A percentile compares a stretch with the other conserved stretches of the same genome.
Evolutionary conservation across 352 stramenopile species (phyloP).

Genomic region (Globisporangium splendens): DNA sequence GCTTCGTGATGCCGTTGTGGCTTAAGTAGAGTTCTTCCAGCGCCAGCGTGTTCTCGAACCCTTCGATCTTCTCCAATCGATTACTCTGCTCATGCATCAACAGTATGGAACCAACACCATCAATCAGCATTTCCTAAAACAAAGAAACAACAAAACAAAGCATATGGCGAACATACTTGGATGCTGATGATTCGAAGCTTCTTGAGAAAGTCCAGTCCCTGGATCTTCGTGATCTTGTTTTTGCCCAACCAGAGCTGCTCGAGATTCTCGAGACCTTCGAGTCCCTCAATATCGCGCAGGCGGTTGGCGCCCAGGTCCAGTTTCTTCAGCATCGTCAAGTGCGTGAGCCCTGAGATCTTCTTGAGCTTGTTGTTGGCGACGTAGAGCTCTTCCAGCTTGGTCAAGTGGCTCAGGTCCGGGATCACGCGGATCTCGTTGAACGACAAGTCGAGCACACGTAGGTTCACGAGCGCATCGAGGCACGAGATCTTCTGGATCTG

Average conservation of each 20-base stretch:
- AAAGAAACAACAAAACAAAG: no score
- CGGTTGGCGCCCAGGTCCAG: conserved; percentile 97
- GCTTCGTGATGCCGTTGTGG: conserved; percentile 94
- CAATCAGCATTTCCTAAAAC: not conserved
- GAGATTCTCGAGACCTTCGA: conserved; percentile 87
- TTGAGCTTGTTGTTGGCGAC: conserved; percentile 99
- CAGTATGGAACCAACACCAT: not conserved
- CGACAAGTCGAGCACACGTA: conserved; percentile 93
- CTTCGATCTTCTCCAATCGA: conserved; percentile 90
- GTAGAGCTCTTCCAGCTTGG: conserved; percentile 89
- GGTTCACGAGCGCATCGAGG: conserved; percentile 53
- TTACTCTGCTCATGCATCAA: conserved; percentile 85
- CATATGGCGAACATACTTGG: conserved; percentile 20
- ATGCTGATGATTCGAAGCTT: conserved; percentile 89
- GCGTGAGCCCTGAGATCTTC: conserved; percentile 88
- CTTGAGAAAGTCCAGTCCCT: conserved; percentile 77
- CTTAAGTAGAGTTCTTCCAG: conserved; percentile 98
- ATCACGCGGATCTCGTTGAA: conserved; percentile 96
- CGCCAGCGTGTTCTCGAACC: conserved; percentile 77
- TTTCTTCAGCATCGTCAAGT: conserved; percentile 88
- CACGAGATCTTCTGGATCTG: conserved; percentile 87
- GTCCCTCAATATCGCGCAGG: conserved; percentile 90
- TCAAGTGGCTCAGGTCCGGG: conserved; percentile 71
- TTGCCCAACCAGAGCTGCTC: conserved; percentile 97
- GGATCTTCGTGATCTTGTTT: conserved; percentile 96